phyloP scores from a whole-genome alignment of 495 filamentous ascomycete genomes.

The Aspergillus homomorphus region DNA sequence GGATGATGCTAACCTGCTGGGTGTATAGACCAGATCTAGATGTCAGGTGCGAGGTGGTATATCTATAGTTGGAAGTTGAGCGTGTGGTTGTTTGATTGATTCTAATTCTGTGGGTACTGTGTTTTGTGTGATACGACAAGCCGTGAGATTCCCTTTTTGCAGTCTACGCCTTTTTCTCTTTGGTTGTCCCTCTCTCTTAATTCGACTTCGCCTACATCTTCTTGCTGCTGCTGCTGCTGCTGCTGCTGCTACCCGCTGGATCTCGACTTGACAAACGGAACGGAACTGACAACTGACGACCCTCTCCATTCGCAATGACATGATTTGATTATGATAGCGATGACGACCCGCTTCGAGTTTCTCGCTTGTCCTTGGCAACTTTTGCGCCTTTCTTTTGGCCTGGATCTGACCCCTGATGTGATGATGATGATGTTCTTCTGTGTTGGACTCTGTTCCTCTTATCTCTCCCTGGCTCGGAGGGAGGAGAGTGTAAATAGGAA shows the following conservation, averaged over 20 bases:
- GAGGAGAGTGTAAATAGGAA: not conserved
- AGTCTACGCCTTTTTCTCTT: not conserved
- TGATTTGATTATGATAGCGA: conserved; percentile 20
- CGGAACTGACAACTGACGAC: not conserved
- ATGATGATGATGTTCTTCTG: not conserved
- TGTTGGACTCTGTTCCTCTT: not conserved
- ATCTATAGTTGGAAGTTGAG: not conserved
- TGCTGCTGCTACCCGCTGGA: no score
- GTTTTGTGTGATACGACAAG: not conserved
- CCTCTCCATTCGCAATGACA: conserved; percentile 6
- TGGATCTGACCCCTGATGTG: not conserved
- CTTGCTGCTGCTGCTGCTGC: no score
- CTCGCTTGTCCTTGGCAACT: not conserved
- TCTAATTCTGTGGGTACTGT: not conserved
- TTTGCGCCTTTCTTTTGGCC: not conserved
- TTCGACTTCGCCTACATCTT: not conserved
- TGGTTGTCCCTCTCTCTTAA: no score
- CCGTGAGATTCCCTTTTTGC: conserved; percentile 1
- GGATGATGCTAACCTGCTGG: not conserved
- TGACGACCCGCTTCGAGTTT: conserved; percentile 13
- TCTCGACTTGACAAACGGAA: not conserved
- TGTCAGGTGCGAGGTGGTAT: not conserved
- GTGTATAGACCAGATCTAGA: not conserved
- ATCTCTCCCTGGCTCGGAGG: not conserved
- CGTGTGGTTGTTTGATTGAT: not conserved